phyloP scores from a whole-genome alignment of 2,329 filamentous ascomycete species.

The Chaetomium olivaceum region DNA sequence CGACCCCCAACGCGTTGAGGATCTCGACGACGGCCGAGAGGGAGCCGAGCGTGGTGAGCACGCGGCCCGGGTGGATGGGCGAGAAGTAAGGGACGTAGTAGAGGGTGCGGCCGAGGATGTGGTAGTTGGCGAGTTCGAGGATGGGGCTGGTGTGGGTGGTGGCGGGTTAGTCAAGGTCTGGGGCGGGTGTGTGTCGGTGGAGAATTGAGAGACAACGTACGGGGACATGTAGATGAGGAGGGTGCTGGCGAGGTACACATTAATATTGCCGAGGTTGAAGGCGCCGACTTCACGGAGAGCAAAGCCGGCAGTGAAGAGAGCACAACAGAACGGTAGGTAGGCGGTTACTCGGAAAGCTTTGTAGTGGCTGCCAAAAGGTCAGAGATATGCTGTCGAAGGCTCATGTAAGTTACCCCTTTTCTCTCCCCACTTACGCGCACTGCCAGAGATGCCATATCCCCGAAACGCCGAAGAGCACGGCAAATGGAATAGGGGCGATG shows the following conservation, averaged over 20 bases:
- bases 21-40: slow-evolving; percentile 30
- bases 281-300: slow-evolving; percentile 48
- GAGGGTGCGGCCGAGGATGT: slow-evolving; percentile 56
- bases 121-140: slow-evolving; percentile 57
- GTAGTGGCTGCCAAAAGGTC: slow-evolving; percentile 39
- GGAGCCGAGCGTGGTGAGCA: slow-evolving; percentile 43
- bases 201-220: slow-evolving; percentile 22
- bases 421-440: slow-evolving; percentile 46
- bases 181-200: background rate
- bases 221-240: slow-evolving; percentile 42
- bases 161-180: background rate
- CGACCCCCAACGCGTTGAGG: slow-evolving; percentile 44
- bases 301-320: slow-evolving; percentile 54
- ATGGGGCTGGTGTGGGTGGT: slow-evolving; percentile 34
- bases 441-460: slow-evolving; percentile 46
- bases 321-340: slow-evolving; percentile 49
- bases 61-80: slow-evolving; percentile 45
- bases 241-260: slow-evolving; percentile 44
- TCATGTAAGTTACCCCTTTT: background rate
- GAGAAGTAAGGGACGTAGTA: slow-evolving; percentile 57
- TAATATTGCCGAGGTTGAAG: slow-evolving; percentile 46
- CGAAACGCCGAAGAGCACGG: slow-evolving; percentile 43
- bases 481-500: slow-evolving; percentile 50
- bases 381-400: background rate
- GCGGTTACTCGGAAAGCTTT: slow-evolving; percentile 52